These are phyloP conservation scores for Lupinus albus DNA, from an alignment of 306 rosid genomes.

Conservation along the genomic window DNA sequence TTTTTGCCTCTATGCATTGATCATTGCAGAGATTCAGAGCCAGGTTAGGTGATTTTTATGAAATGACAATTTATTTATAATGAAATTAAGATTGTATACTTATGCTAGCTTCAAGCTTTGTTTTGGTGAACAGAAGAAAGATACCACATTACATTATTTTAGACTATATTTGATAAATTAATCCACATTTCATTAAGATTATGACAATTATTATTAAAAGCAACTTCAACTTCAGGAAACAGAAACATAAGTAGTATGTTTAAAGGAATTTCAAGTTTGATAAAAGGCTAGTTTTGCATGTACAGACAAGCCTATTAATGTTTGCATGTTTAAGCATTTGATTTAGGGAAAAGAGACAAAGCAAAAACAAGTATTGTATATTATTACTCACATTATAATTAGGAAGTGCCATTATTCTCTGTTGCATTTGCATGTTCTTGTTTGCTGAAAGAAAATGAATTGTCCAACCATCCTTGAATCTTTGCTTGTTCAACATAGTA, in stretches of 20 bases:
- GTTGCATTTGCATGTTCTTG: conserved; percentile 40
- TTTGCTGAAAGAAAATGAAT: conserved; percentile 49
- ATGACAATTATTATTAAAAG: background rate
- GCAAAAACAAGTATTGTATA: conserved; percentile 12
- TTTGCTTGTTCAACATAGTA: conserved; percentile 57
- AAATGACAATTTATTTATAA: background rate
- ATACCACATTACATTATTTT: background rate
- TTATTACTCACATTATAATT: conserved; percentile 32
- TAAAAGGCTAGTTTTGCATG: conserved; percentile 22
- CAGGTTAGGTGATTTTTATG: background rate
- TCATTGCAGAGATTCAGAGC: background rate
- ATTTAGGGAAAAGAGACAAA: conserved; percentile 20
- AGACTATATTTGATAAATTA: background rate
- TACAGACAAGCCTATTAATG: conserved; percentile 5
- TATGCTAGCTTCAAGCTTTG: background rate
- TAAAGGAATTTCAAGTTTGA: conserved; percentile 9
- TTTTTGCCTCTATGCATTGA: background rate
- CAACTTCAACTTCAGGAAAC: background rate
- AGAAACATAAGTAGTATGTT: background rate
- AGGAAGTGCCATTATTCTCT: conserved; percentile 52
- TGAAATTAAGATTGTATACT: background rate
- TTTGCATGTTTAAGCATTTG: conserved; percentile 21
- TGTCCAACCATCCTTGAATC: conserved; percentile 66
- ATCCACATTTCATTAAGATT: background rate
- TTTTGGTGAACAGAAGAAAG: background rate